A percentile compares a stretch with the other conserved stretches of the same genome.
phyloP scores from a whole-genome alignment of 2,329 filamentous ascomycete genomes.

The Bipolaris cookei region DNA sequence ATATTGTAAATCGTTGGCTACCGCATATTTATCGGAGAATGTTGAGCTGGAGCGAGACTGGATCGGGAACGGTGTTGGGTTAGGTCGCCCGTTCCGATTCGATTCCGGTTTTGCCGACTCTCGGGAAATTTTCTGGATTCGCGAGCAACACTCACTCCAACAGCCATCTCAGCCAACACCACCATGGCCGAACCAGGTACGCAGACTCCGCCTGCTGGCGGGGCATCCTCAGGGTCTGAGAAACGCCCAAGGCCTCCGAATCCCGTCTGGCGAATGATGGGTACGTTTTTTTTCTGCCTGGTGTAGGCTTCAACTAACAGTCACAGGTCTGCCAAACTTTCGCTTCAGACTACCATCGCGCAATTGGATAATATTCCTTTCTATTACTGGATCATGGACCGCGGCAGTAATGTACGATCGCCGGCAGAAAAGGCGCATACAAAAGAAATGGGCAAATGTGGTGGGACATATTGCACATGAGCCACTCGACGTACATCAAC shows the following conservation, averaged over 20 bases:
- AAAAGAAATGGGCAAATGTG: slow-evolving; percentile 82
- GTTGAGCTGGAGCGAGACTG: not conserved
- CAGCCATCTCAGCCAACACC: slow-evolving; percentile 23
- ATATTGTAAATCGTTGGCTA: not conserved
- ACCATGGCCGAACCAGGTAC: slow-evolving; percentile 43
- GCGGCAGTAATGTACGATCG: slow-evolving; percentile 89
- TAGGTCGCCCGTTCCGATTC: slow-evolving; percentile 19
- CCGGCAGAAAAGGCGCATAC: slow-evolving; percentile 82
- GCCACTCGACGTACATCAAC: slow-evolving; percentile 71
- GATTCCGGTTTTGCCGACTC: slow-evolving; percentile 27
- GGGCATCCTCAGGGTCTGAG: slow-evolving; percentile 26
- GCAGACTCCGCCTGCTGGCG: slow-evolving; percentile 34
- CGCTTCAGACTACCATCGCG: slow-evolving; percentile 86
- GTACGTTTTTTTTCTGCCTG: slow-evolving; percentile 24
- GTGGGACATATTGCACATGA: slow-evolving; percentile 86
- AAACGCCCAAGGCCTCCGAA: slow-evolving; percentile 46
- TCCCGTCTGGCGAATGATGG: slow-evolving; percentile 51
- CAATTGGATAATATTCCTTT: slow-evolving; percentile 97
- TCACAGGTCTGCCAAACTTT: slow-evolving; percentile 78
- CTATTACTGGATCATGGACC: slow-evolving; percentile 77
- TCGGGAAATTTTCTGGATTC: slow-evolving; percentile 34
- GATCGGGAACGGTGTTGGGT: not conserved
- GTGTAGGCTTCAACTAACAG: slow-evolving; percentile 16
- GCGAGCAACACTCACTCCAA: slow-evolving; percentile 16
- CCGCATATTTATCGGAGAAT: not conserved